Evolutionary conservation across 768 basidiomycete genomes (phyloP).

Genomic region (Paxillus ammoniavirescens): DNA sequence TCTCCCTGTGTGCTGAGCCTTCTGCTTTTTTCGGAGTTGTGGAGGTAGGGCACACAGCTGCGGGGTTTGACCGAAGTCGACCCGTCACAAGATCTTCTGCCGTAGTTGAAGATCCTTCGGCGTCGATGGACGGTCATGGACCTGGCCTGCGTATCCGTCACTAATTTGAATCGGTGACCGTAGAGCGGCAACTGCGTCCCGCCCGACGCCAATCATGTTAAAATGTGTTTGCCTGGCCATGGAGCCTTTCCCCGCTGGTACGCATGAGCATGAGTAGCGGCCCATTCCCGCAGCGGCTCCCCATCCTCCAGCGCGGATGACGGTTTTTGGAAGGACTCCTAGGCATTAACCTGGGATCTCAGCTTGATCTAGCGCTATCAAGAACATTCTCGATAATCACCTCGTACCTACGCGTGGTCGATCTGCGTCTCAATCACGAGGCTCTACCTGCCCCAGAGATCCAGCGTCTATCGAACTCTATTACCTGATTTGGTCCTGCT

Average conservation of each 20-base stretch:
- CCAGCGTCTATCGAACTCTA: slow-evolving; percentile 24
- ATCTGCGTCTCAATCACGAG: slow-evolving; percentile 18
- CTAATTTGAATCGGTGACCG: too few relatives aligned
- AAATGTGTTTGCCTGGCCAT: background rate
- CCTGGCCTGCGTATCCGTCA: too few relatives aligned
- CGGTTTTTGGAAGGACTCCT: slow-evolving; percentile 50
- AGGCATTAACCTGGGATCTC: slow-evolving; percentile 56
- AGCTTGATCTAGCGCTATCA: slow-evolving; percentile 45
- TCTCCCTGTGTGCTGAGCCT: too few relatives aligned
- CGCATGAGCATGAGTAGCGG: slow-evolving; percentile 15
- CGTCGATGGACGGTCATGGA: too few relatives aligned
- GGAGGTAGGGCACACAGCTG: too few relatives aligned
- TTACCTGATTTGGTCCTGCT: slow-evolving; percentile 61
- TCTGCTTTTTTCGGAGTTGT: too few relatives aligned
- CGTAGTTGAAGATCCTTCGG: too few relatives aligned
- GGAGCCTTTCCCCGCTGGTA: background rate
- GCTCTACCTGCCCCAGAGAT: slow-evolving; percentile 30
- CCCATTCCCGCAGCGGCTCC: slow-evolving; percentile 25
- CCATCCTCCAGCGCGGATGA: slow-evolving; percentile 27
- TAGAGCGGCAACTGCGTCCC: too few relatives aligned
- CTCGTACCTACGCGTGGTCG: slow-evolving; percentile 25
- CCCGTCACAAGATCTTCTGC: too few relatives aligned
- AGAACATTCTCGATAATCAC: slow-evolving; percentile 38
- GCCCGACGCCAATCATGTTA: background rate
- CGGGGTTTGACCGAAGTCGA: too few relatives aligned